These are phyloP conservation scores for Cercophora newfieldiana DNA, from an alignment of 495 filamentous ascomycete species.

Conservation along the genomic window DNA sequence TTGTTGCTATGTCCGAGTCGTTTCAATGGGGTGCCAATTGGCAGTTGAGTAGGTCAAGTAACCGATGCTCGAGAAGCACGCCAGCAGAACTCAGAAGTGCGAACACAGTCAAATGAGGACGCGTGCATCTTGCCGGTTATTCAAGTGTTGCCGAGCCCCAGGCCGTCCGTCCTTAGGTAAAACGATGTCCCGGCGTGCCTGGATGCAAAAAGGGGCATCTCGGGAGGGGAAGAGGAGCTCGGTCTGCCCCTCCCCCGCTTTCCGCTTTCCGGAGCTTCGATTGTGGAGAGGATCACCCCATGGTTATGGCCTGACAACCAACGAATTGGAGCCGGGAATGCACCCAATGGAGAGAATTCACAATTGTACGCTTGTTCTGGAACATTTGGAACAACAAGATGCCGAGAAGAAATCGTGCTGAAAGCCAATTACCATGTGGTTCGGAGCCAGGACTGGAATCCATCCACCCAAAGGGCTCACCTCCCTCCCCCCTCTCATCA, in stretches of 20 bases:
- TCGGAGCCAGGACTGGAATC: too few relatives aligned
- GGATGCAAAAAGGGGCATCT: background rate
- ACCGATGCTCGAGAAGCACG: background rate
- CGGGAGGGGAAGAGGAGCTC: background rate
- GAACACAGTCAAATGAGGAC: background rate
- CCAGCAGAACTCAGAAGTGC: background rate
- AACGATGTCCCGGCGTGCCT: conserved; percentile 27
- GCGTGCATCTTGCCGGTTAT: conserved; percentile 18
- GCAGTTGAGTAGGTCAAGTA: background rate
- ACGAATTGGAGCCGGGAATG: too few relatives aligned
- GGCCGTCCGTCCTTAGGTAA: conserved; percentile 17
- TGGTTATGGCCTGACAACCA: background rate
- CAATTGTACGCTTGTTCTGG: too few relatives aligned
- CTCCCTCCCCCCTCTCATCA: background rate
- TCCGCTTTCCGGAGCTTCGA: too few relatives aligned
- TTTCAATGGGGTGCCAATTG: background rate
- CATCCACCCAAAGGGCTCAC: background rate
- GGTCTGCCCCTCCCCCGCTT: background rate
- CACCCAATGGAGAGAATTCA: too few relatives aligned
- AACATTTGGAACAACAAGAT: too few relatives aligned
- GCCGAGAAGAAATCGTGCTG: too few relatives aligned
- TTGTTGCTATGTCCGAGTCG: too few relatives aligned
- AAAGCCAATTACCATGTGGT: too few relatives aligned
- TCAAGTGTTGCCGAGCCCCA: conserved; percentile 20
- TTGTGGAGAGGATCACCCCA: background rate